Evolutionary conservation across 352 stramenopile genomes (phyloP).

Genomic region (Globisporangium spinosum): DNA sequence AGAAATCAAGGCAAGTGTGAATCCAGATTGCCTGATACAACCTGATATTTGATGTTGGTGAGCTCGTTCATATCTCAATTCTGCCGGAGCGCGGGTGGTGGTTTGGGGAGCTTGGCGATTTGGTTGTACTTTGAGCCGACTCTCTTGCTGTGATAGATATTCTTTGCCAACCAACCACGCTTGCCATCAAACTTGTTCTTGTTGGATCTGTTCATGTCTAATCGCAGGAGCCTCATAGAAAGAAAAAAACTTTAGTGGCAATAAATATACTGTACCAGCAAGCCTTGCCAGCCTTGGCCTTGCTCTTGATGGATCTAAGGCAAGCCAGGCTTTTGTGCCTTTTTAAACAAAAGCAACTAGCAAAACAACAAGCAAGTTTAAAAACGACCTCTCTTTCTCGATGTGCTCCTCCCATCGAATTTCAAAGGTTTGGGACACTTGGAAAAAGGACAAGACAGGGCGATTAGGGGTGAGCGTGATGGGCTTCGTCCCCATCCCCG

Average conservation of each 20-base stretch:
- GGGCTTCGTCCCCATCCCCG: neutral
- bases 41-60: neutral
- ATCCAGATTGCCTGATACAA: neutral
- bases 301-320: no score
- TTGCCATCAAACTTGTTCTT: no score
- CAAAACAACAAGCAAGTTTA: no score
- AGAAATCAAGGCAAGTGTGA: neutral
- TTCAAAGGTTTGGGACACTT: neutral
- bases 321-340: no score
- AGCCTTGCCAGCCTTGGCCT: no score
- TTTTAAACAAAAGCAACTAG: no score
- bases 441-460: neutral
- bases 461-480: neutral
- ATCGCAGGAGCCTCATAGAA: no score
- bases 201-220: no score
- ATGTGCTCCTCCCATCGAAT: neutral
- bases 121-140: neutral
- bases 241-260: no score
- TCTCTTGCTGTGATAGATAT: neutral
- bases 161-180: no score
- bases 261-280: no score
- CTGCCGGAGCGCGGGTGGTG: neutral
- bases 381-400: neutral
- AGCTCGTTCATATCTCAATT: neutral
- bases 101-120: neutral